Evolutionary conservation across 257 asterid genomes (phyloP).

Genomic region (Anisodus tanguticus): DNA sequence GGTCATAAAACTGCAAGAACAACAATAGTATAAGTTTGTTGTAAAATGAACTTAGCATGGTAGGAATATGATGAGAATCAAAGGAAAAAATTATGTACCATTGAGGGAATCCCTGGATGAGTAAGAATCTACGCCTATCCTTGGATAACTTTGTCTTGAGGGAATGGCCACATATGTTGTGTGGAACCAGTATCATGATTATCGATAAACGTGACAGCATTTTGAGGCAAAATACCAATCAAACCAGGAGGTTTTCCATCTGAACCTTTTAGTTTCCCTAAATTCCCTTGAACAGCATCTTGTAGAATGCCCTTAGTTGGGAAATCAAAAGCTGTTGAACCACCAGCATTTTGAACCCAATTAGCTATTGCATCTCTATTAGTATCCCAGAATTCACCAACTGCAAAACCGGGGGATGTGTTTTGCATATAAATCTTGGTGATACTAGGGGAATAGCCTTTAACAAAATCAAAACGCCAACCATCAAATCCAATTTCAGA

Average conservation of each 20-base stretch:
- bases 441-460: slow-evolving; percentile 62
- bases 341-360: slow-evolving; percentile 61
- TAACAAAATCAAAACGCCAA: slow-evolving; percentile 77
- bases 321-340: slow-evolving; percentile 77
- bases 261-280: slow-evolving; percentile 68
- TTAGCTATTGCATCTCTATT: slow-evolving; percentile 55
- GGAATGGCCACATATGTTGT: slow-evolving; percentile 72
- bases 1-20: slow-evolving; percentile 73
- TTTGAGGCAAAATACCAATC: slow-evolving; percentile 66
- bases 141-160: slow-evolving; percentile 63
- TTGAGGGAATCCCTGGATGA: slow-evolving; percentile 80
- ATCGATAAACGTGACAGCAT: slow-evolving; percentile 84
- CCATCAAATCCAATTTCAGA: slow-evolving; percentile 72
- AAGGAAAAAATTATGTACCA: slow-evolving; percentile 41
- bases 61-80: not conserved
- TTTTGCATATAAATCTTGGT: slow-evolving; percentile 63
- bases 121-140: slow-evolving; percentile 91
- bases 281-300: slow-evolving; percentile 72
- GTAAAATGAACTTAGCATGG: not conserved
- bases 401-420: slow-evolving; percentile 68
- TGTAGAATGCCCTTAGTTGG: slow-evolving; percentile 82
- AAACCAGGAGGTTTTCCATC: slow-evolving; percentile 77
- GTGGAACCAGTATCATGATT: slow-evolving; percentile 88
- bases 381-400: slow-evolving; percentile 75
- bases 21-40: not conserved